phyloP scores from a whole-genome alignment of 108 stramenopile species.

The Skeletonema potamos region DNA sequence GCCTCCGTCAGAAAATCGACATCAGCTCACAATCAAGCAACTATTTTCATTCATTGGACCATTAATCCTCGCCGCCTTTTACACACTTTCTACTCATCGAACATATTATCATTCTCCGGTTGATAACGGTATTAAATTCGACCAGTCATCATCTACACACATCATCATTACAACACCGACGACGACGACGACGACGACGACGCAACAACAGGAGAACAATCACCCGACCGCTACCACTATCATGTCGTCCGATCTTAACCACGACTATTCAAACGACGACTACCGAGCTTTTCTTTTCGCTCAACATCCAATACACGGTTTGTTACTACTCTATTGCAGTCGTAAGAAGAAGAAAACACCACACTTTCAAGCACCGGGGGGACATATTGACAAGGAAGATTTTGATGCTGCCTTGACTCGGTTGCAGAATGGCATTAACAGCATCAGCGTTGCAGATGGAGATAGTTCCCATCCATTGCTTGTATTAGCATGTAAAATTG shows the following conservation, averaged over 20 bases:
- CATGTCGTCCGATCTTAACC: background rate
- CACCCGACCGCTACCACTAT: background rate
- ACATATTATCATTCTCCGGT: background rate
- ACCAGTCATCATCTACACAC: background rate
- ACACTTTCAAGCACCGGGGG: slow-evolving; percentile 83
- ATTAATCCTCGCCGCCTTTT: background rate
- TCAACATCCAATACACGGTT: slow-evolving; percentile 59
- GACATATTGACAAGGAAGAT: slow-evolving; percentile 76
- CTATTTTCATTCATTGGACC: background rate
- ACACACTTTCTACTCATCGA: background rate
- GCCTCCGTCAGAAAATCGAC: background rate
- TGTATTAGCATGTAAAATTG: slow-evolving; percentile 56
- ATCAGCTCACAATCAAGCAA: background rate
- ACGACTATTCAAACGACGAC: slow-evolving; percentile 43
- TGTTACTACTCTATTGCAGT: slow-evolving; percentile 75
- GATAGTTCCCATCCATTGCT: slow-evolving; percentile 30
- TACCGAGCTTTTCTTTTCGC: slow-evolving; percentile 73
- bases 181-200: no score
- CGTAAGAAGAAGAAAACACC: slow-evolving; percentile 71
- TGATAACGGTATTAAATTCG: background rate
- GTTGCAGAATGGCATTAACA: background rate
- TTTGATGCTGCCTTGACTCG: slow-evolving; percentile 48
- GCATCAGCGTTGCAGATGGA: background rate
- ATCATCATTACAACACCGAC: background rate
- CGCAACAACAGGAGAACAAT: background rate